Conservation (phyloP, 2,329 filamentous ascomycete genomes). For the Diplodia mutila region DNA sequence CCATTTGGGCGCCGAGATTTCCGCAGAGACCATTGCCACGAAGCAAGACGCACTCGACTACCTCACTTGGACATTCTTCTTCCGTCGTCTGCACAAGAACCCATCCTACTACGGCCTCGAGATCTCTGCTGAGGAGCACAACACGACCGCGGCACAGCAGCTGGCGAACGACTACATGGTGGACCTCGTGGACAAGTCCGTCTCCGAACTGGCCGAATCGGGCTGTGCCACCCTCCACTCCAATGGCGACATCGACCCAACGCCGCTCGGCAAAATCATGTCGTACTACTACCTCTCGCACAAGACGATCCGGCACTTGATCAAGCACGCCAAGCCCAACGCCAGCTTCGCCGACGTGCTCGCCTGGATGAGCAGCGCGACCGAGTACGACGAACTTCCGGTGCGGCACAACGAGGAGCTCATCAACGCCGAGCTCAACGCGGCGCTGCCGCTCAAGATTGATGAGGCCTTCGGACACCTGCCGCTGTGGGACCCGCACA, state of each 20-base stretch:
- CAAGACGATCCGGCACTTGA: constrained; percentile 86
- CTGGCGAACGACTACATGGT: constrained; percentile 95
- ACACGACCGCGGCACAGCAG: constrained; percentile 80
- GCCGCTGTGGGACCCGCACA: constrained; percentile 98
- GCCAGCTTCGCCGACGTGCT: constrained; percentile 82
- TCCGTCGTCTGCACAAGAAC: constrained; percentile 95
- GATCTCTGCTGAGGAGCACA: constrained; percentile 90
- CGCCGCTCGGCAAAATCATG: constrained; percentile 96
- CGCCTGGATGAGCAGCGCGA: constrained; percentile 89
- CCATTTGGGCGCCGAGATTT: constrained; percentile 93
- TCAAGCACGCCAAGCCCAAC: constrained; percentile 72
- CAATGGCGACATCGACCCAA: constrained; percentile 88
- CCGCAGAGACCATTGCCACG: constrained; percentile 86
- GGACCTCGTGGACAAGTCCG: constrained; percentile 83
- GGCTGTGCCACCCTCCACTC: constrained; percentile 81
- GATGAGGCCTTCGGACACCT: constrained; percentile 62
- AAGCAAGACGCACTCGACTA: constrained; percentile 98
- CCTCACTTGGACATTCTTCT: constrained; percentile 99
- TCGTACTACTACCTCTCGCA: constrained; percentile 98
- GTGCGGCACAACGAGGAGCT: constrained; percentile 98
- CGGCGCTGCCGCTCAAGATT: constrained; percentile 69
- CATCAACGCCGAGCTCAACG: constrained; percentile 87
- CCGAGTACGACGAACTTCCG: constrained; percentile 95
- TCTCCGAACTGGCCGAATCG: constrained; percentile 79
- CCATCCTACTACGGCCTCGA: constrained; percentile 97